Conservation (phyloP, 129 eudicot species). For the Erigeron canadensis region DNA sequence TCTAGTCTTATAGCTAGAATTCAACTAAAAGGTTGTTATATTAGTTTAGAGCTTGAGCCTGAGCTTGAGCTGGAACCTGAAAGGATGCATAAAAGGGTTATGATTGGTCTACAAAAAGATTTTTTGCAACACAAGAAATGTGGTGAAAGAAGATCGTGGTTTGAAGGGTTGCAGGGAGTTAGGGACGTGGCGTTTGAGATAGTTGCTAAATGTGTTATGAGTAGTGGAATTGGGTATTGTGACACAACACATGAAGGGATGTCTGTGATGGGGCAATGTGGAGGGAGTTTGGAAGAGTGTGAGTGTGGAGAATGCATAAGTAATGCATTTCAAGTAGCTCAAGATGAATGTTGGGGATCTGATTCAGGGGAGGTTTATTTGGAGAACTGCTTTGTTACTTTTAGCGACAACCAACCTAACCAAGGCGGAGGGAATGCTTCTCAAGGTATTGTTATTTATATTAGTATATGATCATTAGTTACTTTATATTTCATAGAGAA, state of each 20-base stretch:
- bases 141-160: conserved; percentile 21
- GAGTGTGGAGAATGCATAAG: conserved; percentile 58
- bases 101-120: conserved; percentile 17
- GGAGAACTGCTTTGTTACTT: conserved; percentile 46
- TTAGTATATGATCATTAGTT: background rate
- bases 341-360: conserved; percentile 55
- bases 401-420: conserved; percentile 24
- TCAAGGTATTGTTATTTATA: conserved; percentile 35
- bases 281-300: conserved; percentile 39
- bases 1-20: conserved; percentile 34
- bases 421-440: background rate
- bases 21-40: conserved; percentile 57
- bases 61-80: conserved; percentile 21
- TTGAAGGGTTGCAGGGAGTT: conserved; percentile 24
- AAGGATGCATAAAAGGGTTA: conserved; percentile 10
- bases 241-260: conserved; percentile 37
- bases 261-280: conserved; percentile 51
- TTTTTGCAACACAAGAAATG: conserved; percentile 48
- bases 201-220: conserved; percentile 34
- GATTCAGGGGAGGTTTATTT: conserved; percentile 48
- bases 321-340: conserved; percentile 51
- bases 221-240: conserved; percentile 33
- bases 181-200: conserved; percentile 36
- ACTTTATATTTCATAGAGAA: background rate
- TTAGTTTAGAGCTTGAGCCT: conserved; percentile 31